Conservation (phyloP, 345 rosid species). For the Triadica sebifera region DNA sequence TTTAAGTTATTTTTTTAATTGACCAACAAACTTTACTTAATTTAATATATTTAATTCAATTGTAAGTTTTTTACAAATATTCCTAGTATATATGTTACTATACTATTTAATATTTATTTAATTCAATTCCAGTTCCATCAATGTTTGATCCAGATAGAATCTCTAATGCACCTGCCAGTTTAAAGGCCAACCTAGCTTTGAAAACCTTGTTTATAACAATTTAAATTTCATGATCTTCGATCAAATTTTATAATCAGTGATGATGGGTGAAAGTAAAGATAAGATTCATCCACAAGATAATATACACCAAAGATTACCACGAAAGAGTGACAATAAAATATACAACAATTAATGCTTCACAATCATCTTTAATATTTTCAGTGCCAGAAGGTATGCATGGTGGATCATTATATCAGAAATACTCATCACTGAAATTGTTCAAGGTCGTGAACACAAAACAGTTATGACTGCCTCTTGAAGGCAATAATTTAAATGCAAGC, state of each 20-base stretch:
- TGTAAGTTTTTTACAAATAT: not conserved
- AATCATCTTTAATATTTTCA: not conserved
- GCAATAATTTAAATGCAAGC: not conserved
- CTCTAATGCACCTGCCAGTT: no score
- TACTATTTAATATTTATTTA: no score
- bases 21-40: not conserved
- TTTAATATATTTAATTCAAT: not conserved
- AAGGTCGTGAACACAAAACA: not conserved
- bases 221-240: not conserved
- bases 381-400: not conserved
- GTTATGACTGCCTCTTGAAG: not conserved
- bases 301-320: not conserved
- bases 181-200: no score
- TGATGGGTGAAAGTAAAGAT: not conserved
- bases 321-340: not conserved
- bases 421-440: not conserved
- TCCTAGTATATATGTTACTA: no score
- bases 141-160: no score
- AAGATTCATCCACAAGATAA: not conserved
- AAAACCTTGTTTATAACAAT: no score
- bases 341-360: not conserved
- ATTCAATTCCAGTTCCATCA: no score
- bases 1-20: not conserved
- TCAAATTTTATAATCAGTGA: not conserved
- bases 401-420: not conserved